Evolutionary conservation across 139 green algal genomes (phyloP), one percentile per base, ranked within the genome.

Genomic region (Nannochloris sp.): DNA sequence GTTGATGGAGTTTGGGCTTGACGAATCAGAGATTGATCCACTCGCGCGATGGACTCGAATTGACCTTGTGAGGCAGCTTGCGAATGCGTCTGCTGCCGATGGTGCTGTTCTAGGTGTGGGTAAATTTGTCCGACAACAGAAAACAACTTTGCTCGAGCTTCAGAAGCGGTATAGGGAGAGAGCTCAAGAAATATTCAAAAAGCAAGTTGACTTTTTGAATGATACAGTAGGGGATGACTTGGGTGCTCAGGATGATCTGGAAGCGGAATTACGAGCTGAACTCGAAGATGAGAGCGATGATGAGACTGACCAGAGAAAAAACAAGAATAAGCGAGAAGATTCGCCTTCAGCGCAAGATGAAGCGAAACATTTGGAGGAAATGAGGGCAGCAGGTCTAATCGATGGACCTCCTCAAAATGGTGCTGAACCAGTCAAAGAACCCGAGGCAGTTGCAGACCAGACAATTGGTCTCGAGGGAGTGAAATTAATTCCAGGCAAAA

Each of bases 151-250:
- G 6, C 44, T 75, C 2, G 74, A 89, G 64, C 69, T 64, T 45
- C 75, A 82, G 63, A 43, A 70, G 53, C 56, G 68, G 46, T 64
- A 68, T n/a, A 57, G 44, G n/a, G 58, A 69, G 10, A 67, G 66
- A 60, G 73, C 64, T 43, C 69, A 86, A 64, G 53, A 74, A 31
- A 78, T 89, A 55, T 85, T 84, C 16, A 67, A 81, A 6, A 62
- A 66, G 48, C 82, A 89, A 71, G 59, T 80, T 4, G 44, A 65
- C 1, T 59, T 69, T 45, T 69, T 87, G 17, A 82, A 86, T 43
- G 43, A 73, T 46, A 62, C 77, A 6, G 74, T 65, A 12, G 73
- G 23, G n/a, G 51, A 66, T 2, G 63, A 72, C 11, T 62, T 75
- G 3, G 63, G 71, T 40, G 49, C 33, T 23, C 65, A 73, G 65